phyloP scores from a whole-genome alignment of 2,329 filamentous ascomycete species.

The Ophiostoma tasmaniense region DNA sequence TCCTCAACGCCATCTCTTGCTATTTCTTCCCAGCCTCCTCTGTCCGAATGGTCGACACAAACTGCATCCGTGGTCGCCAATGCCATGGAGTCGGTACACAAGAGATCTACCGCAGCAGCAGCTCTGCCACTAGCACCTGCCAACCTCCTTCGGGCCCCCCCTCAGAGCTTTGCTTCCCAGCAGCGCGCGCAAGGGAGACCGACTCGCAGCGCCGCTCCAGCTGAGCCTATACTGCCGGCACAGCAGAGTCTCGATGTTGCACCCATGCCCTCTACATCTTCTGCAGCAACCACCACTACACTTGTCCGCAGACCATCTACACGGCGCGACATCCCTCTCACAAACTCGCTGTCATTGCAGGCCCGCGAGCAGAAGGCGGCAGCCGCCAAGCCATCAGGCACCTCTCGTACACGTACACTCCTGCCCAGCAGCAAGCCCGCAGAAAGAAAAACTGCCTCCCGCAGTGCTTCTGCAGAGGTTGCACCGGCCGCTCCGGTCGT shows the following conservation, averaged over 20 bases:
- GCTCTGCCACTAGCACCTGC: conserved; percentile 18
- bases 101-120: conserved; percentile 30
- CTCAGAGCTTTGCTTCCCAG: conserved; percentile 59
- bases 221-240: conserved; percentile 2
- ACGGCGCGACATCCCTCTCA: conserved; percentile 18
- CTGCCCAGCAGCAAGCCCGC: conserved; percentile 17
- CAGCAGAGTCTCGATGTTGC: not conserved
- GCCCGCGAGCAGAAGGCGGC: conserved; percentile 19
- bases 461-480: conserved; percentile 4
- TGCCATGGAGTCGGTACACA: conserved; percentile 20
- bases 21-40: conserved; percentile 7
- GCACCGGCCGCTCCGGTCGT: not conserved
- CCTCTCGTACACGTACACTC: conserved; percentile 15
- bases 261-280: not conserved
- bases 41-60: conserved; percentile 22
- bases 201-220: not conserved
- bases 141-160: conserved; percentile 42
- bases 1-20: conserved; percentile 2
- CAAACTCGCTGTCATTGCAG: conserved; percentile 20
- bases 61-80: conserved; percentile 15
- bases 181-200: conserved; percentile 51
- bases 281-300: not conserved
- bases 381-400: not conserved
- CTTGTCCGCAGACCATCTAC: conserved; percentile 14
- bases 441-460: not conserved